These are phyloP conservation scores for Athelia psychrophila DNA, from an alignment of 1,284 basidiomycete genomes.

Conservation along the genomic window DNA sequence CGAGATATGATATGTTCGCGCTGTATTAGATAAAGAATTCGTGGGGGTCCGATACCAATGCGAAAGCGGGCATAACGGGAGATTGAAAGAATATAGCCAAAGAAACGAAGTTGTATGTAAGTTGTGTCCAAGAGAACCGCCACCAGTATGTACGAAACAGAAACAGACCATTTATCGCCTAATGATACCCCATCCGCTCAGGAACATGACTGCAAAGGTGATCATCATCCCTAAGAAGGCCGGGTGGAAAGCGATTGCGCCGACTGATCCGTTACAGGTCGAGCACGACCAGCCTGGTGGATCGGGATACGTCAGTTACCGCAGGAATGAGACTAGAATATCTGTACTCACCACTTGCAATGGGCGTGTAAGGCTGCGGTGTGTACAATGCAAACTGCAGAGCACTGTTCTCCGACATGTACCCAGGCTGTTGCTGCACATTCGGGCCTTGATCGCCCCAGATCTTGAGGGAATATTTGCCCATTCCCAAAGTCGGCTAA, in stretches of 20 bases:
- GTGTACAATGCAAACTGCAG: conserved; percentile 86
- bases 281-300: neutral
- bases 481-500: conserved; percentile 66
- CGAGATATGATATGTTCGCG: too few species aligned
- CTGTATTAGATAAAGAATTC: too few species aligned
- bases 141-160: too few species aligned
- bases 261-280: neutral
- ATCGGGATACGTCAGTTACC: neutral
- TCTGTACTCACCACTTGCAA: conserved; percentile 52
- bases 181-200: neutral
- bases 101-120: too few species aligned
- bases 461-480: conserved; percentile 75
- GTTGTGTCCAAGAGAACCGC: too few species aligned
- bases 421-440: conserved; percentile 58
- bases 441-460: conserved; percentile 76
- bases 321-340: neutral
- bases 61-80: too few species aligned
- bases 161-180: neutral
- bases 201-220: neutral
- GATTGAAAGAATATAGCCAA: too few species aligned
- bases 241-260: neutral
- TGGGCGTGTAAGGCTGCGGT: conserved; percentile 72
- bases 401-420: conserved; percentile 66
- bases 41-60: too few species aligned
- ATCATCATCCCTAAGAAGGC: neutral